Base-by-base conservation (phyloP, 148 eudicot species). In the Camellia japonica region DNA sequence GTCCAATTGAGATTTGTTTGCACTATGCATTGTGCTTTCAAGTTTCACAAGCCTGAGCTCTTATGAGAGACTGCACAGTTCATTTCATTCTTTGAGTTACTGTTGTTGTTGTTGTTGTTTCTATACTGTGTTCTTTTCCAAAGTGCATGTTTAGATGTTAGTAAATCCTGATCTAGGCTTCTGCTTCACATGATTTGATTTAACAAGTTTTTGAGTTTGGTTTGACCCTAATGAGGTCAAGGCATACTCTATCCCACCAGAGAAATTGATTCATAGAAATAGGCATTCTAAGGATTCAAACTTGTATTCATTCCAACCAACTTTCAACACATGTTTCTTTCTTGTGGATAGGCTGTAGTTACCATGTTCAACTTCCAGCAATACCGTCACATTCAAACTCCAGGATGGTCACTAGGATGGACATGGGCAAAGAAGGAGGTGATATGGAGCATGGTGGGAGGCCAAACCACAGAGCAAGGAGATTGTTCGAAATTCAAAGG, bases 381-480 rank as follows among this genome's bases (percentile, higher is more conserved):
- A 80, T 87, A 87, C 60, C 91, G 93, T 18, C 87, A 84, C 82
- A 87, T 89, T 42, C 85, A 83, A 83, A 88, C 88, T 4, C 93
- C 91, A 0, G 93, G 91, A 9, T 90, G 95, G 91, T 38, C 87
- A 46, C 78, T 92, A 73, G 85, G 90, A 42, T 92, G 95, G 95
- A 83, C 93, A 5, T 92, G 95, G 95, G 88, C 93, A 5, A 85
- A 87, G 74, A 88, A 92, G 54, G 93, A 90, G 73, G 90, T 90
- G 13, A 89, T 90, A 71, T 89, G 93, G 91, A 80, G 83, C 86
- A 90, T 89, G 90, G 68, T 89, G 78, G 93, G 93, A 44, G 73
- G 68, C 78, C 89, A 90, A 87, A 83, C 93, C 2, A 89, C 90
- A 0, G 91, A 89, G 58, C 90, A 90, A 74, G 93, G 93, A 67